Evolutionary conservation across 345 rosid genomes (phyloP), one percentile per base, ranked within the genome.

Genomic region (Bruguiera sexangula): DNA sequence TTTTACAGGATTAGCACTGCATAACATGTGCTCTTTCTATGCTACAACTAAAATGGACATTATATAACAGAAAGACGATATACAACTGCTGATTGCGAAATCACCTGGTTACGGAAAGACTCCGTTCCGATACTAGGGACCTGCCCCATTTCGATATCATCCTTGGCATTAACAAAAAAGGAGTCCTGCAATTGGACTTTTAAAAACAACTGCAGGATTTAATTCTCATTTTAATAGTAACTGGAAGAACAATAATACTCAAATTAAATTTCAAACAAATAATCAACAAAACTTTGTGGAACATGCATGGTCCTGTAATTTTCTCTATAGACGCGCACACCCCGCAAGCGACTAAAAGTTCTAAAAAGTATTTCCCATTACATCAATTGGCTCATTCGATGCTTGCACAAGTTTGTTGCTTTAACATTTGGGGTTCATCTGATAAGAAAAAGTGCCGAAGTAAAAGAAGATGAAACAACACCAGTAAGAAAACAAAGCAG

Each of bases 111-210:
- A 68, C 82, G 78, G 81, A 88, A 88, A 79, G 85, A 78, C 53
- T 85, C 88, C 82, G 85, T 81, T 75, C 90, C 93, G 81, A 76
- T 68, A 63, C 80, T 74, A 0, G 87, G 73, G 71, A 37, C 65
- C 58, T 43, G 83, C 39, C 93, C 90, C 93, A 88, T 88, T 80
- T 88, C 93, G 2, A 88, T 74, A 73, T 86, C 93, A 60, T 67
- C 69, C 65, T 67, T 71, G 62, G 81, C 79, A 63, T 82, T 87
- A 16, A 73, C 66, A 26, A 75, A 81, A 60, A 82, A 86, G 0
- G 90, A 85, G 70, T 83, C 90, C 93, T 88, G 72, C 16, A 57
- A 59, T 21, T 55, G 20, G 20, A 53, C 4, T 6, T 20, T 18
- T 6, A 27, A 72, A 31, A n/a, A 63, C 29, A 56, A 56, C 43